A percentile compares a stretch with the other conserved stretches of the same genome.
Evolutionary conservation across 352 stramenopile species (phyloP).

Genomic region (Phytophthora lateralis): DNA sequence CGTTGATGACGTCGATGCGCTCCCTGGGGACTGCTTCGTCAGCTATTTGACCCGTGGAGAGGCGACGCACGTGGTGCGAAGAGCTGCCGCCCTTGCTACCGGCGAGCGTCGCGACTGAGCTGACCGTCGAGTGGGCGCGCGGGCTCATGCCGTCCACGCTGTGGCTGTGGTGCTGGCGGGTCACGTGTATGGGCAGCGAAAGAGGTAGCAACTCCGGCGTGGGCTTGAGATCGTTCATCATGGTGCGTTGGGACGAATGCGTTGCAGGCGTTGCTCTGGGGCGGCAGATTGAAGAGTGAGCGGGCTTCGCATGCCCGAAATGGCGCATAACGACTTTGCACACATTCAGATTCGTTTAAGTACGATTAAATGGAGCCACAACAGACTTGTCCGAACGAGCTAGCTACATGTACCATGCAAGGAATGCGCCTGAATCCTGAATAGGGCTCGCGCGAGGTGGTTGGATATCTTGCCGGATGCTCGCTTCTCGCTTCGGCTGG

Average conservation of each 20-base stretch:
- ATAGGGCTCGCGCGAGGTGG: too few relatives aligned
- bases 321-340: not conserved
- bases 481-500: too few relatives aligned
- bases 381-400: too few relatives aligned
- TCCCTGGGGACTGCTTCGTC: constrained; percentile 69
- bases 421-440: too few relatives aligned
- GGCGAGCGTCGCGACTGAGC: constrained; percentile 18
- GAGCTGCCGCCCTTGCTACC: constrained; percentile 13
- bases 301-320: not conserved
- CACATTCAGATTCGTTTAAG: constrained; percentile 8
- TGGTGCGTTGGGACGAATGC: constrained; percentile 5
- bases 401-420: too few relatives aligned
- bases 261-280: not conserved
- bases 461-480: too few relatives aligned
- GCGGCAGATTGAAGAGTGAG: constrained; percentile 26
- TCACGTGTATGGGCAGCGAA: constrained; percentile 28
- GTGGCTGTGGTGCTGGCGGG: constrained; percentile 48
- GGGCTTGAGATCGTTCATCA: constrained; percentile 46
- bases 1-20: constrained; percentile 80
- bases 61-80: constrained; percentile 39
- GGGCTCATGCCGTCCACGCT: constrained; percentile 47
- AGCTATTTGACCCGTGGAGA: constrained; percentile 66
- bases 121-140: constrained; percentile 9
- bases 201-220: not conserved
- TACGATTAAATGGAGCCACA: not conserved